Percentiles rank a stretch among this genome's conserved stretches.
phyloP scores from a whole-genome alignment of 2,329 filamentous ascomycete genomes.

The Teratosphaeria destructans region DNA sequence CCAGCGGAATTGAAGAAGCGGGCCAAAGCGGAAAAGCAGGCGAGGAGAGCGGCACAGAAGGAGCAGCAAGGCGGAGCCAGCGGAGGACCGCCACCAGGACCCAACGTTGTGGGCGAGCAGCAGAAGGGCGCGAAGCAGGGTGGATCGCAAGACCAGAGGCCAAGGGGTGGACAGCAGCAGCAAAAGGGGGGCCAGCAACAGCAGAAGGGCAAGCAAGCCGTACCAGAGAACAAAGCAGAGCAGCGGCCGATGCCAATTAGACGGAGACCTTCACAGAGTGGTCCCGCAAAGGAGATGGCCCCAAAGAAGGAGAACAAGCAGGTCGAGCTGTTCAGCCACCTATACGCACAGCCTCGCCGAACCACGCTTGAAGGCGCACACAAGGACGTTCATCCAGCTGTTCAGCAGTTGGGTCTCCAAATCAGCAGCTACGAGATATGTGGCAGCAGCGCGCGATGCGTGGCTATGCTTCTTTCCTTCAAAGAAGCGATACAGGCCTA shows the following conservation, averaged over 20 bases:
- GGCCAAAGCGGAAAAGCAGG: conserved; percentile 84
- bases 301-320: conserved; percentile 47
- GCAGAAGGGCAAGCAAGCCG: conserved; percentile 13
- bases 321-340: conserved; percentile 60
- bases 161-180: conserved; percentile 10
- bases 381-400: conserved; percentile 73
- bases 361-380: conserved; percentile 49
- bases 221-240: conserved; percentile 7
- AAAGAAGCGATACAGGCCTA: conserved; percentile 93
- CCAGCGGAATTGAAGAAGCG: conserved; percentile 77
- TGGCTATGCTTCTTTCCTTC: conserved; percentile 80
- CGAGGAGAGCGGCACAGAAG: conserved; percentile 53
- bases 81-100: conserved; percentile 6
- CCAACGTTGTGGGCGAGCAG: conserved; percentile 8
- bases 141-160: conserved; percentile 8
- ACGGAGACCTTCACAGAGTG: conserved; percentile 7
- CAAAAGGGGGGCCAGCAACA: conserved; percentile 18
- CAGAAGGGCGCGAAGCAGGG: conserved; percentile 7
- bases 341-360: conserved; percentile 61
- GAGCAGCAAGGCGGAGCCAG: conserved; percentile 14
- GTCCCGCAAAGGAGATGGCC: conserved; percentile 2
- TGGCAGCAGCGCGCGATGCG: conserved; percentile 78
- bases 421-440: conserved; percentile 81
- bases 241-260: conserved; percentile 7
- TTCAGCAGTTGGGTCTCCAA: conserved; percentile 78